Evolutionary conservation across 331 rosid species (phyloP), one percentile per base, ranked within the genome.

Genomic region (Malus hybrid): DNA sequence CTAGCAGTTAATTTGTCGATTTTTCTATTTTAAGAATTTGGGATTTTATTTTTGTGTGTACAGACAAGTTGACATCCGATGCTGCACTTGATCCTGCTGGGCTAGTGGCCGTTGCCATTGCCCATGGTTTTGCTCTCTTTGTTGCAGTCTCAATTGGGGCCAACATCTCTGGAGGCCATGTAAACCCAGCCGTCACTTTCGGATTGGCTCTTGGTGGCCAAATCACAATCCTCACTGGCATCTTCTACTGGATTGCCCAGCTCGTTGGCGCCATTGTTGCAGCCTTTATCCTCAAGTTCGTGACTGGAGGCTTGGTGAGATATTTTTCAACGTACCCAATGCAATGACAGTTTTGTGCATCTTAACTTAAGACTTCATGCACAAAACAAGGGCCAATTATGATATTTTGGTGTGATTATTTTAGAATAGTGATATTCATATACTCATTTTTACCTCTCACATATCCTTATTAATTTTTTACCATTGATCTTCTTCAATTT

Each of bases 91-190:
- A 90, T 77, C 97, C 98, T 28, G 76, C 93, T 18, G 93, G 97
- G 46, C 79, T 90, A 29, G 85, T 89, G 46, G 97, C 89, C 73
- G 76, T 93, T 60, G 98, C 98, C 9, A 61, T 90, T 19, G 87
- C 91, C 86, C 98, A 93, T 70, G 98, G 87, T 8, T 85, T 93
- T 80, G 97, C 97, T 81, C 86, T 93, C 8, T 93, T 93, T 71
- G 96, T 91, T 65, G 98, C 98, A 18, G 98, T 93, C 74, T 34
- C 97, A 1, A 79, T 90, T 74, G 89, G 90, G 27, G 96, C 96
- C 77, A 93, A 91, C 86, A 93, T 93, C 82, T 93, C 98, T 61
- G 96, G 97, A 36, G 98, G 97, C 5, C 98, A 93, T 78, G 97
- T 93, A 5, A 93, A 93, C 90, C 98, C 97, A 12, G 96, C 98